Evolutionary conservation across 768 basidiomycete species (phyloP).

Genomic region (Albatrellus ellisii): DNA sequence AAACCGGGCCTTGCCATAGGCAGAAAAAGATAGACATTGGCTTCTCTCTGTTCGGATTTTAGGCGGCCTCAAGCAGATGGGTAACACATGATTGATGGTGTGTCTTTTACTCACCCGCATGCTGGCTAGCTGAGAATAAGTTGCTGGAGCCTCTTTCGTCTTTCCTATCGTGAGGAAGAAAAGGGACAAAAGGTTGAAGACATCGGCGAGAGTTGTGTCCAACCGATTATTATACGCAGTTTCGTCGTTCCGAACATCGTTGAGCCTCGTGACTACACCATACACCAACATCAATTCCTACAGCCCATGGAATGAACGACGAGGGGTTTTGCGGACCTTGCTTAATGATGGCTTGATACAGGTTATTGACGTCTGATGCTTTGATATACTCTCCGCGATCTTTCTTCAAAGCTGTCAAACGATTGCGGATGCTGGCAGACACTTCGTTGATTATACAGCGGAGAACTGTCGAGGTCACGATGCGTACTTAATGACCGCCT

Average conservation of each 20-base stretch:
- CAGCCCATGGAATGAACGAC: background rate
- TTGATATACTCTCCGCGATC: constrained; percentile 89
- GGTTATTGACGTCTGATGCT: constrained; percentile 80
- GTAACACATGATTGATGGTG: background rate
- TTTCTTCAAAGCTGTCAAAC: constrained; percentile 89
- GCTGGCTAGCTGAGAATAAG: constrained; percentile 90
- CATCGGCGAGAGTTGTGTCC: constrained; percentile 91
- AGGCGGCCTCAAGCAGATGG: background rate
- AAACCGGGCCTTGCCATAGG: background rate
- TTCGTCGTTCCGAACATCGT: constrained; percentile 76
- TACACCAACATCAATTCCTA: background rate
- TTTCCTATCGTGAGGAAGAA: constrained; percentile 98
- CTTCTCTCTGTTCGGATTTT: constrained; percentile 1
- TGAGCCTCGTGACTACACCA: constrained; percentile 71
- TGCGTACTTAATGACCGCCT: constrained; percentile 77
- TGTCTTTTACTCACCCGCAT: constrained; percentile 66
- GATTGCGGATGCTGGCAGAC: constrained; percentile 70
- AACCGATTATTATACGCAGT: constrained; percentile 75
- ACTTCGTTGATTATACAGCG: background rate
- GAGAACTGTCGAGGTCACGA: constrained; percentile 12
- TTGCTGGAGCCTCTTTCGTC: constrained; percentile 87
- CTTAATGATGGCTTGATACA: constrained; percentile 89
- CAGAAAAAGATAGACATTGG: background rate
- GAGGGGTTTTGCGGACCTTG: constrained; percentile 48
- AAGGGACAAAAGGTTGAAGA: constrained; percentile 87